Evolutionary conservation across 371 early-diverging fungal genomes (phyloP).

Genomic region (Mortierella sp.): DNA sequence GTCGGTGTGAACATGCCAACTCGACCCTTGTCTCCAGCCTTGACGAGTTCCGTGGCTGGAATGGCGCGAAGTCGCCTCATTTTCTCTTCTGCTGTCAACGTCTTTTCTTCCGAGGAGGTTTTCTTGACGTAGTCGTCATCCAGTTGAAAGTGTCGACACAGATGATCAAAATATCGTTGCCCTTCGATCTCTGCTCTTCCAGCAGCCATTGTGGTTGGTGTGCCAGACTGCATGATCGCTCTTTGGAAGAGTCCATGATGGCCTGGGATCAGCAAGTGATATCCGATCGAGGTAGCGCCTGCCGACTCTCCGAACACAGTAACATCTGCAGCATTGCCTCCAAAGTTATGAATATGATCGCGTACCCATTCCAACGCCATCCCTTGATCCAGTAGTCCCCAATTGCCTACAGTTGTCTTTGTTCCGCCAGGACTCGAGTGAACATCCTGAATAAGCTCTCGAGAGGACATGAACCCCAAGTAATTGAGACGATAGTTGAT

Average conservation of each 20-base stretch:
- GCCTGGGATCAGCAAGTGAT: conserved; percentile 20
- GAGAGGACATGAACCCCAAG: conserved; percentile 38
- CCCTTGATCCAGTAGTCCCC: conserved; percentile 58
- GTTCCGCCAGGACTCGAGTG: background rate
- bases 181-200: conserved; percentile 15
- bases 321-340: conserved; percentile 57
- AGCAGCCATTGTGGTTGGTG: conserved; percentile 17
- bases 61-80: conserved; percentile 23
- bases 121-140: background rate
- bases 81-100: conserved; percentile 23
- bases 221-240: conserved; percentile 45
- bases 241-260: conserved; percentile 46
- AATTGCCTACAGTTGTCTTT: conserved; percentile 41
- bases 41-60: conserved; percentile 40
- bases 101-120: background rate
- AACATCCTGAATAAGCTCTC: conserved; percentile 32
- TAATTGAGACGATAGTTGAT: conserved; percentile 45
- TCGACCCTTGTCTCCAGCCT: conserved; percentile 28
- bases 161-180: conserved; percentile 14
- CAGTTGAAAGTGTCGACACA: conserved; percentile 10
- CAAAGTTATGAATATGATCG: conserved; percentile 59
- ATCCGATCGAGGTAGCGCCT: conserved; percentile 54
- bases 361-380: conserved; percentile 59
- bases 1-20: conserved; percentile 42
- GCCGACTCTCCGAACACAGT: conserved; percentile 61